Base-by-base conservation (phyloP, 768 basidiomycete genomes). In the Lentinula boryana region DNA sequence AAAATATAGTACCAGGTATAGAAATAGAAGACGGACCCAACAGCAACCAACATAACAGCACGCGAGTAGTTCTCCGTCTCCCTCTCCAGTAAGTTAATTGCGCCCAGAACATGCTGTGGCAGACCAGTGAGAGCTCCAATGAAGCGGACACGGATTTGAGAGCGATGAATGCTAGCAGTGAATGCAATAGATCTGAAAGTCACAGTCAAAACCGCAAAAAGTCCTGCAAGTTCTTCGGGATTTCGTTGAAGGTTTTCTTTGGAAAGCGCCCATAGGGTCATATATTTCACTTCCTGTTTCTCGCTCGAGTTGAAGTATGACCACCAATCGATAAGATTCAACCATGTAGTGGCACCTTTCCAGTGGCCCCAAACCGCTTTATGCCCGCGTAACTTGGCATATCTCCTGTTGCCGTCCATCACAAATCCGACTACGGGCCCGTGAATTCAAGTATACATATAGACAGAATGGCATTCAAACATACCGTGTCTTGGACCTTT, bases 321-420 rank as follows among this genome's bases (percentile, higher is more conserved):
- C 65, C 65, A 66, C 65, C 65, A 66, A 48, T 66, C 63, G 41
- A 63, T 60, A 36, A 66, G 59, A 16, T 62, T 58, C 32, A 61
- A 59, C 12, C 63, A 60, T 5, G 63, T 64, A 35, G 56, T 55
- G 1, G 64, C 61, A 6, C 65, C 65, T 31, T 62, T 55, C 33
- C 63, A 60, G 41, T 65, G 64, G 16, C 64, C 64, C 1, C 55
- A 57, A 4, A 64, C 52, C 1, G 63, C 60, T 50, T 36, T 60
- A 15, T 63, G 43, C 32, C 64, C 64, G 23, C 33, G 18, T 32
- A 53, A 56, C 31, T 62, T 50, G 7, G 64, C 64, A 16, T 58
- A 65, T 2, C 62, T 58, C n/a, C 64, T 62, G 44, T 65, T 65
- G 2, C 64, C 62, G 41, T 65, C 64, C 62, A 65, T 63, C 13